Evolutionary conservation across 1,284 basidiomycete genomes (phyloP).

Genomic region (Melanopsichium pennsylvanicum): DNA sequence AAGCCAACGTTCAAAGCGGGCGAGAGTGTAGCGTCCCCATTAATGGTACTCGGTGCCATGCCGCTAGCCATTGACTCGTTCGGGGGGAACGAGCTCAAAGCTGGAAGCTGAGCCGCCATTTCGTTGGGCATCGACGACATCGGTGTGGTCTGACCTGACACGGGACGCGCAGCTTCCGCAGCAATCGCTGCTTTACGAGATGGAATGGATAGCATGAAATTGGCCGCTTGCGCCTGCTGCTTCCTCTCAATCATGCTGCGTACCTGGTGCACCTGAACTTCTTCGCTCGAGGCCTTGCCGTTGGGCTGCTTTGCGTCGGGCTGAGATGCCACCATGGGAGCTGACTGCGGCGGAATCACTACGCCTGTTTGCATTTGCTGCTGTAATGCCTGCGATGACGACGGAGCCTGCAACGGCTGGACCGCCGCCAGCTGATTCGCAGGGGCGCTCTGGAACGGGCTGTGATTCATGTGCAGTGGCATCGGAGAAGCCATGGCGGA

Average conservation of each 20-base stretch:
- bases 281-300: slow-evolving; percentile 33
- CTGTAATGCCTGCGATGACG: slow-evolving; percentile 35
- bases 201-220: slow-evolving; percentile 55
- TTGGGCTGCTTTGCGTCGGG: slow-evolving; percentile 18
- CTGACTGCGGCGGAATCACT: slow-evolving; percentile 21
- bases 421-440: slow-evolving; percentile 12
- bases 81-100: slow-evolving; percentile 32
- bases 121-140: slow-evolving; percentile 56
- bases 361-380: slow-evolving; percentile 29
- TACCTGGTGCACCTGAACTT: slow-evolving; percentile 43
- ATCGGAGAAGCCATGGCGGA: slow-evolving; percentile 41
- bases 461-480: slow-evolving; percentile 31
- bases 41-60: slow-evolving; percentile 18
- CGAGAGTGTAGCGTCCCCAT: slow-evolving; percentile 20
- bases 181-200: slow-evolving; percentile 37
- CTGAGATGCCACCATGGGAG: slow-evolving; percentile 32
- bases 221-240: slow-evolving; percentile 52
- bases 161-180: slow-evolving; percentile 28
- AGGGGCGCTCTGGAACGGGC: slow-evolving; percentile 27
- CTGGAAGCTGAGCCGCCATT: slow-evolving; percentile 45
- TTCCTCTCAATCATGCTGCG: slow-evolving; percentile 54
- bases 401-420: slow-evolving; percentile 28
- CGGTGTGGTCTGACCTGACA: slow-evolving; percentile 46
- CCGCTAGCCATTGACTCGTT: slow-evolving; percentile 23
- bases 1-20: slow-evolving; percentile 31